Evolutionary conservation across 805 yeast genomes (phyloP).

Genomic region (Ogataea wickerhamii): DNA sequence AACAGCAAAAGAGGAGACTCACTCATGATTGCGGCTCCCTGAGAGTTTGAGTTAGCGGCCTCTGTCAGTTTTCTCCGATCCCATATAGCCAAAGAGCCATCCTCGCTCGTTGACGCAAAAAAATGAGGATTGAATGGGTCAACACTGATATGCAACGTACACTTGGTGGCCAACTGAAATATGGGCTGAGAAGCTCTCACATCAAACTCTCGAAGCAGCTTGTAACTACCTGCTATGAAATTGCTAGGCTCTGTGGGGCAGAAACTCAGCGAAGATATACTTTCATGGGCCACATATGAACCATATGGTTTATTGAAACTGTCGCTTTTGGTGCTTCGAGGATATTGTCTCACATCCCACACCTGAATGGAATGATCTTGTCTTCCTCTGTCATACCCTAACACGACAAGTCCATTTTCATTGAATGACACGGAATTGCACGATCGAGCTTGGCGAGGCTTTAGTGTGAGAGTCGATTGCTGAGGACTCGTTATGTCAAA

Average conservation of each 20-base stretch:
- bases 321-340: slow-evolving; percentile 39
- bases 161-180: slow-evolving; percentile 71
- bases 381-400: slow-evolving; percentile 75
- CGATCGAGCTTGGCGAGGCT: slow-evolving; percentile 66
- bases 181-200: slow-evolving; percentile 59
- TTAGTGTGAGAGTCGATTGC: slow-evolving; percentile 37
- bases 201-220: slow-evolving; percentile 75
- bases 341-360: slow-evolving; percentile 71
- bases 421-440: slow-evolving; percentile 75
- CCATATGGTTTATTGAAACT: slow-evolving; percentile 52
- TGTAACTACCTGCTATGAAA: slow-evolving; percentile 72
- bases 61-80: slow-evolving; percentile 59
- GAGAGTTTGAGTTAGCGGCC: slow-evolving; percentile 12
- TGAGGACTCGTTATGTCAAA: slow-evolving; percentile 51
- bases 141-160: slow-evolving; percentile 61
- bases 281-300: slow-evolving; percentile 68
- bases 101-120: slow-evolving; percentile 77
- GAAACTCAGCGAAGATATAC: slow-evolving; percentile 65
- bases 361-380: slow-evolving; percentile 73
- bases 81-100: slow-evolving; percentile 81
- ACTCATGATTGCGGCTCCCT: slow-evolving; percentile 23
- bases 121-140: slow-evolving; percentile 66
- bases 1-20: slow-evolving; percentile 60
- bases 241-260: slow-evolving; percentile 52
- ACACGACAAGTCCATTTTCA: slow-evolving; percentile 59